Percentiles rank a stretch among this genome's conserved stretches.
phyloP scores from a whole-genome alignment of 768 basidiomycete genomes.

The Ramaria sp. region DNA sequence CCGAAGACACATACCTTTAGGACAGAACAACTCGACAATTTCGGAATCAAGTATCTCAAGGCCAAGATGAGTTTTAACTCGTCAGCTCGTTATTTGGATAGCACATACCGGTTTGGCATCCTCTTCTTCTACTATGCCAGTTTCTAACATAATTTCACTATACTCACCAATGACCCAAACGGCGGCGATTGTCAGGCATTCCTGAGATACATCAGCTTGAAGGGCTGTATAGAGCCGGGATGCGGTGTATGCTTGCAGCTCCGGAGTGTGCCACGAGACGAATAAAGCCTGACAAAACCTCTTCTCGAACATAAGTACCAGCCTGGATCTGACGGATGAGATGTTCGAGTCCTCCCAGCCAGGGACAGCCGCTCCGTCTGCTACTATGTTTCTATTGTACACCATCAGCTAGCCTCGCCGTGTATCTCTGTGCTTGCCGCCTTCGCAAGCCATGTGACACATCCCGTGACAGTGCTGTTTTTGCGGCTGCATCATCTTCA shows the following conservation, averaged over 20 bases:
- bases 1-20: too few species aligned
- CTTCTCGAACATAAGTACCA: constrained; percentile 95
- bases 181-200: constrained; percentile 84
- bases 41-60: constrained; percentile 68
- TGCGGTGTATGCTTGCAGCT: constrained; percentile 90
- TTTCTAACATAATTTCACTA: constrained; percentile 79
- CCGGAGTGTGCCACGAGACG: constrained; percentile 95
- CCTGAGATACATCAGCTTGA: constrained; percentile 88
- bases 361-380: too few species aligned
- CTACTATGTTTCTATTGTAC: too few species aligned
- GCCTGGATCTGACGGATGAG: too few species aligned
- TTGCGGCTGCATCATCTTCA: neutral
- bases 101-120: constrained; percentile 51
- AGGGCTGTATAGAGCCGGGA: constrained; percentile 86
- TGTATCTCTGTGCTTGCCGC: neutral
- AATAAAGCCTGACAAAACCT: constrained; percentile 90
- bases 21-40: constrained; percentile 78
- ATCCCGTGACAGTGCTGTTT: neutral
- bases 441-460: neutral
- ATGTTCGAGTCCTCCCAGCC: too few species aligned
- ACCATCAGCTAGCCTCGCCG: too few species aligned
- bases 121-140: constrained; percentile 74
- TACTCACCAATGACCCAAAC: constrained; percentile 98
- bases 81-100: neutral
- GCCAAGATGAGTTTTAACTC: constrained; percentile 1